phyloP scores from a whole-genome alignment of 208 protist genomes.

The Trichomonas gallinae region DNA sequence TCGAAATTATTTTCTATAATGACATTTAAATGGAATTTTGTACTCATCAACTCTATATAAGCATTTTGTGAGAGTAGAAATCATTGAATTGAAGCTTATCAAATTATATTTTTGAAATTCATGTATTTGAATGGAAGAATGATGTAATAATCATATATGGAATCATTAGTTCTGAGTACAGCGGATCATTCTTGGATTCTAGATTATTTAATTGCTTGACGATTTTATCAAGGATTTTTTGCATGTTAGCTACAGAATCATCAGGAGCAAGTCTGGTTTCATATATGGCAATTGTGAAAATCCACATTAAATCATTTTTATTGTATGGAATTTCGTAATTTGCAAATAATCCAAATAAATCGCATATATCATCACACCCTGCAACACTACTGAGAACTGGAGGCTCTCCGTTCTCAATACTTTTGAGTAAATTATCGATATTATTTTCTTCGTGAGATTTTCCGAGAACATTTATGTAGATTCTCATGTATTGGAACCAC shows the following conservation, averaged over 20 bases:
- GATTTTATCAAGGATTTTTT: not conserved
- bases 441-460: not conserved
- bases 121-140: not conserved
- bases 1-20: too few species aligned
- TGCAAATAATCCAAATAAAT: not conserved
- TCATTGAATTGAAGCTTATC: too few species aligned
- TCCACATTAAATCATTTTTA: not conserved
- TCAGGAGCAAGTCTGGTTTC: not conserved
- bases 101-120: too few species aligned
- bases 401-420: not conserved
- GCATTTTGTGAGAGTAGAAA: too few species aligned
- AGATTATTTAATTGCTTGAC: not conserved
- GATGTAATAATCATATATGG: not conserved
- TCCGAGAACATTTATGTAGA: not conserved
- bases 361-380: not conserved
- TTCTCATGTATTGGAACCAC: not conserved
- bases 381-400: not conserved
- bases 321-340: not conserved
- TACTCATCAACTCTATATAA: too few species aligned
- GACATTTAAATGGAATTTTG: too few species aligned
- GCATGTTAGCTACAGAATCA: not conserved
- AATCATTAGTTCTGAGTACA: not conserved
- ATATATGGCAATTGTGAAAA: not conserved
- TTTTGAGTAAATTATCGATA: not conserved
- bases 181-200: not conserved